phyloP scores from a whole-genome alignment of 2,329 filamentous ascomycete species.

The Fusarium cyanostomum region DNA sequence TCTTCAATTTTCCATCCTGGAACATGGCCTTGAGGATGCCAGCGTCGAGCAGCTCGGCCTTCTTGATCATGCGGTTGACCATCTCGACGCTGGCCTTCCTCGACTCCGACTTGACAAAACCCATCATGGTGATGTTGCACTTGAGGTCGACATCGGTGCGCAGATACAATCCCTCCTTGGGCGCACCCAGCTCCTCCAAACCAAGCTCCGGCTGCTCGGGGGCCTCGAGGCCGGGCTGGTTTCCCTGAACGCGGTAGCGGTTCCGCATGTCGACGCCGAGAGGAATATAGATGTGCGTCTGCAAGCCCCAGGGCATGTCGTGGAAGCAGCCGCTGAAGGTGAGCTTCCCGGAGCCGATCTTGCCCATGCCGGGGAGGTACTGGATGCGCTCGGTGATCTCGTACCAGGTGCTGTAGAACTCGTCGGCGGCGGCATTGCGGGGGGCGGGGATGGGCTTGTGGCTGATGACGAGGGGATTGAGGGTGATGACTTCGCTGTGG shows the following conservation, averaged over 20 bases:
- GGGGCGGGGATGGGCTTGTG: conserved; percentile 73
- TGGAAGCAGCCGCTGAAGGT: conserved; percentile 77
- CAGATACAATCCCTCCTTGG: conserved; percentile 72
- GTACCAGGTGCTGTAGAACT: conserved; percentile 79
- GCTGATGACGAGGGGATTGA: conserved; percentile 73
- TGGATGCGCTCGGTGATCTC: conserved; percentile 76
- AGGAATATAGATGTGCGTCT: conserved; percentile 76
- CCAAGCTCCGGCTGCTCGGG: conserved; percentile 71
- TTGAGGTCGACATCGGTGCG: conserved; percentile 76
- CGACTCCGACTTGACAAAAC: conserved; percentile 73
- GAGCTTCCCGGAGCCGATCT: conserved; percentile 71
- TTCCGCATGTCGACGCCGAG: conserved; percentile 73
- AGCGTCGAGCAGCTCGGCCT: conserved; percentile 74
- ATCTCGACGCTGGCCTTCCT: conserved; percentile 74
- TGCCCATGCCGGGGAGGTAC: conserved; percentile 72
- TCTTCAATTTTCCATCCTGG: conserved; percentile 70
- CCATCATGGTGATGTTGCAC: conserved; percentile 72
- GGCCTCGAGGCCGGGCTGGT: conserved; percentile 72
- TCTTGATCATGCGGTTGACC: conserved; percentile 74
- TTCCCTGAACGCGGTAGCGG: conserved; percentile 74
- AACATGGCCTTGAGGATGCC: conserved; percentile 74
- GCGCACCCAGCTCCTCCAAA: conserved; percentile 64
- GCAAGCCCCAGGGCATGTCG: conserved; percentile 75
- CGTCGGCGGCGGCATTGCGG: conserved; percentile 72
- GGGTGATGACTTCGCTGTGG: conserved; percentile 74